Conservation (phyloP, 1,284 basidiomycete genomes). For the Agaricales sp. region DNA sequence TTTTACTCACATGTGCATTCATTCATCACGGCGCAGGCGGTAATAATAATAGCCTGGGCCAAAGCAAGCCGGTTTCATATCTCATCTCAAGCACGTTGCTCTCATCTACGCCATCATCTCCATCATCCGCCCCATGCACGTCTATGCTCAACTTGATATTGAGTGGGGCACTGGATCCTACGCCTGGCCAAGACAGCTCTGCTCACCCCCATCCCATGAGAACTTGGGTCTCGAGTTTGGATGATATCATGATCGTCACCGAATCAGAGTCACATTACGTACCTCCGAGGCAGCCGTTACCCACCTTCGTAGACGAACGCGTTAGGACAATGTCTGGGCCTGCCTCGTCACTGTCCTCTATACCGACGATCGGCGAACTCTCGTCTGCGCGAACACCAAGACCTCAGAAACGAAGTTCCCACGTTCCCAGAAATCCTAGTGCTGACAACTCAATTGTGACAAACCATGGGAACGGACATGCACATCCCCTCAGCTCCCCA, state of each 20-base stretch:
- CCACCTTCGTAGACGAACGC: neutral
- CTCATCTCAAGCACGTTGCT: neutral
- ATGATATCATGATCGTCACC: slow-evolving; percentile 1
- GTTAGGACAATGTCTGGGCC: neutral
- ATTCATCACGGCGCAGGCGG: neutral
- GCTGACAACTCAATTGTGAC: neutral
- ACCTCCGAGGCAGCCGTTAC: neutral
- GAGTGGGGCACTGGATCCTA: neutral
- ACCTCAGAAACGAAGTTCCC: neutral
- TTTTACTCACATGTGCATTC: too few relatives aligned
- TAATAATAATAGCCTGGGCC: too few relatives aligned
- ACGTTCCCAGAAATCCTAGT: neutral
- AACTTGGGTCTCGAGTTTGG: neutral
- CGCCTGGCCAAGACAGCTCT: neutral
- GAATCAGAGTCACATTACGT: neutral
- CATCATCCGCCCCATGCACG: neutral
- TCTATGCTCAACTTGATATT: neutral
- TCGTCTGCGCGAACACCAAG: neutral
- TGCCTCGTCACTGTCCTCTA: neutral
- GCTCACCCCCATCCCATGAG: neutral
- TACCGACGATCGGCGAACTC: neutral
- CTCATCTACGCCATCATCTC: neutral
- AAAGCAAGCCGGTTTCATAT: slow-evolving; percentile 1
- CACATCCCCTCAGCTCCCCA: too few relatives aligned
- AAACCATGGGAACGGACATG: neutral